A percentile compares a stretch with the other conserved stretches of the same genome.
Conservation (phyloP, 176 grass and related monocot genomes). For the Carex scoparia region DNA sequence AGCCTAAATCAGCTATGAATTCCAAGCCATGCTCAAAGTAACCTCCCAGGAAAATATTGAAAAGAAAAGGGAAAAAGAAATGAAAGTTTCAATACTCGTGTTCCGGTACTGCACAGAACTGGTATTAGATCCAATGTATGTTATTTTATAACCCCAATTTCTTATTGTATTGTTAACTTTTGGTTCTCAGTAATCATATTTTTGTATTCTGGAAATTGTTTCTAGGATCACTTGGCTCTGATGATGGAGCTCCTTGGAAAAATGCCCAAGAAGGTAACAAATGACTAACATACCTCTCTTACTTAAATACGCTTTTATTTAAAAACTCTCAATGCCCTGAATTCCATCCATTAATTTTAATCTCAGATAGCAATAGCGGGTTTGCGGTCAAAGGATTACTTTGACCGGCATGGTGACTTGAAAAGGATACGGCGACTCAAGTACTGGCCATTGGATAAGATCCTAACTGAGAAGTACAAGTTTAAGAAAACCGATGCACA, state of each 20-base stretch:
- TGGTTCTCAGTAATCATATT: not conserved
- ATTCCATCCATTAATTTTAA: conserved; percentile 22
- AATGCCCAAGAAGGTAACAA: conserved; percentile 77
- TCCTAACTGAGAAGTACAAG: conserved; percentile 76
- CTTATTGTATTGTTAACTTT: not conserved
- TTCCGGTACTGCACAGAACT: not conserved
- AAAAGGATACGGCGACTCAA: conserved; percentile 89
- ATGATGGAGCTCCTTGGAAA: conserved; percentile 98
- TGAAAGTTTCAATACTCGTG: not conserved
- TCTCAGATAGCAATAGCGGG: conserved; percentile 72
- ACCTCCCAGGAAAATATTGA: not conserved
- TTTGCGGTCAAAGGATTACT: conserved; percentile 81
- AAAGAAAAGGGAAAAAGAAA: not conserved
- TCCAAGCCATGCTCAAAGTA: not conserved
- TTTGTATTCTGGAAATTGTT: conserved; percentile 17
- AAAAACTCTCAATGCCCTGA: not conserved
- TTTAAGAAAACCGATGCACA: conserved; percentile 52
- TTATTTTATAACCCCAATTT: not conserved
- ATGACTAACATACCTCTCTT: not conserved
- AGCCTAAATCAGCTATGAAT: not conserved
- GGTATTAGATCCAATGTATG: not conserved
- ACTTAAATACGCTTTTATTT: not conserved
- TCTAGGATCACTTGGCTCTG: conserved; percentile 93
- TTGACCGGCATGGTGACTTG: conserved; percentile 88
- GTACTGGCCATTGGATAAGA: conserved; percentile 58